Evolutionary conservation across 331 rosid genomes (phyloP), one percentile per base, ranked within the genome.

Genomic region (Dryas integrifolia): DNA sequence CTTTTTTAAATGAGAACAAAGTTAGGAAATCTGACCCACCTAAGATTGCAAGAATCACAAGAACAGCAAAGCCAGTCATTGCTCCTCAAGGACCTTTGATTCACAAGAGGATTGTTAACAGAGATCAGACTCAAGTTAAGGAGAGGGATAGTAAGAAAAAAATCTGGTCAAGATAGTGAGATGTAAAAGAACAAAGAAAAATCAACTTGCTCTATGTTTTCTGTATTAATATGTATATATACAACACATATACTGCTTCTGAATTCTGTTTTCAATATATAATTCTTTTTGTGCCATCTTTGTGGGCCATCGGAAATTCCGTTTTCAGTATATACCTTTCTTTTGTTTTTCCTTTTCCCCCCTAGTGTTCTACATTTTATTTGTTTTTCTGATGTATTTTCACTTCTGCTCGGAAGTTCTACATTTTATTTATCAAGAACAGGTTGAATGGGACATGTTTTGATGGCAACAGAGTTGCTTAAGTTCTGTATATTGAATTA

Each of bases 21-120:
- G 55, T 85, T 30, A 63, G 96, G 86, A 92, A 89, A 82, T 92
- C 97, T 58, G 96, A 92, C 61, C 97, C 97, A 9, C 90, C 96
- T 11, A 89, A 39, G 75, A 57, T 87, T 74, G 75, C 86, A 40
- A 83, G 90, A 58, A 21, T 82, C 56, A 80, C 67, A 48, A 92
- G 89, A 75, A 63, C 91, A 76, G 66, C 83, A 58, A 87, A 65
- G 79, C 84, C 91, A 46, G 80, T 69, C 53, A 68, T 51, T 73
- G 80, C 85, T 48, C 11, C 83, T 76, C 96, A 89, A 82, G 88
- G 79, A 39, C 83, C 91, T 26, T 72, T 84, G 74, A 83, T 83
- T 70, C 88, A 84, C 72, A 92, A 87, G 90, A 85, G 85, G 76
- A 21, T 21, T 21, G 35, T 70, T 40, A 61, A n/a, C 24, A 89